These are phyloP conservation scores for Ceratonia siliqua DNA, from an alignment of 306 rosid genomes.

Conservation along the genomic window DNA sequence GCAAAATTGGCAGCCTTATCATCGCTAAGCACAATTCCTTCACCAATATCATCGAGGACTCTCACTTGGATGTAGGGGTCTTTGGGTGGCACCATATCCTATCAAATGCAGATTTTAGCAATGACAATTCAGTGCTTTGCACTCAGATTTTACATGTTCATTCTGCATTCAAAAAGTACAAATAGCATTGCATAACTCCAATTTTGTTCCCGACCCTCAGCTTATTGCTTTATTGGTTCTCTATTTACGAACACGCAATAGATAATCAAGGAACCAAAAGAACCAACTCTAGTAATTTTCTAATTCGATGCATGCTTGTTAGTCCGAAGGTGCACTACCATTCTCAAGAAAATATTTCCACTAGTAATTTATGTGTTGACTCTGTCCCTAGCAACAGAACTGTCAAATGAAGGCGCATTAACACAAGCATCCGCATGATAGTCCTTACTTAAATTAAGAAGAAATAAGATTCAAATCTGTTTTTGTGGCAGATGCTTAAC, in stretches of 20 bases:
- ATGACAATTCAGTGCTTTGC: slow-evolving; percentile 6
- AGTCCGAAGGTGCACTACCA: not conserved
- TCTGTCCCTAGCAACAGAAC: slow-evolving; percentile 13
- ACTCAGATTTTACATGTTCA: not conserved
- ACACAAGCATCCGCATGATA: slow-evolving; percentile 4
- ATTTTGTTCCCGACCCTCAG: slow-evolving; percentile 3
- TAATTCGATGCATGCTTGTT: not conserved
- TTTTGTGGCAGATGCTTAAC: not conserved
- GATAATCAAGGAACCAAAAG: not conserved
- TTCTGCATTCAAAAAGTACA: slow-evolving; percentile 1
- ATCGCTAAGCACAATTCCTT: slow-evolving; percentile 72
- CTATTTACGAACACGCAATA: not conserved
- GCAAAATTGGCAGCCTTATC: slow-evolving; percentile 79
- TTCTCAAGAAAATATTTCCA: not conserved
- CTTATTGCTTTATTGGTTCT: not conserved
- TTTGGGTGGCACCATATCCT: slow-evolving; percentile 98
- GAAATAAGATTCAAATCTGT: slow-evolving; percentile 9
- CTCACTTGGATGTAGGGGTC: slow-evolving; percentile 93
- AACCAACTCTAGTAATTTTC: slow-evolving; percentile 1
- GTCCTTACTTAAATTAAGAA: not conserved
- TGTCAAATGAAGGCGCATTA: slow-evolving; percentile 1
- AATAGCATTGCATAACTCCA: not conserved
- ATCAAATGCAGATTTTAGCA: slow-evolving; percentile 37
- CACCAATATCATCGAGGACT: slow-evolving; percentile 85
- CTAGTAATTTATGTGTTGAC: not conserved